phyloP scores from a whole-genome alignment of 139 green algal species.

The Chlorella vulgaris region DNA sequence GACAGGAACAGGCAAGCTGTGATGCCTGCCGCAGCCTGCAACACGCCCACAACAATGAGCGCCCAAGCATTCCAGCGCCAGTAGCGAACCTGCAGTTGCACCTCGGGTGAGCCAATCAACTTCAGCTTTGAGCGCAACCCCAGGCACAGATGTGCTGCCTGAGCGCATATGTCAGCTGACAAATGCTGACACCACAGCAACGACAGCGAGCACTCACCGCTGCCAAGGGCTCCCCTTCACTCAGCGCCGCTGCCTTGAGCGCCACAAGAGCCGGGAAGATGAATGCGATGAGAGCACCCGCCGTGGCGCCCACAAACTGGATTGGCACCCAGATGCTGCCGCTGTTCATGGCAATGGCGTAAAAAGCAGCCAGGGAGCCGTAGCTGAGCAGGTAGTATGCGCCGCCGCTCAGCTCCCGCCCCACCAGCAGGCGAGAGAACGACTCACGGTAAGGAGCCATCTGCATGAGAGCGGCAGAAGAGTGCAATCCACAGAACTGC shows the following conservation, averaged over 20 bases:
- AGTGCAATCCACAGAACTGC: background rate
- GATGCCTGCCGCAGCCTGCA: conserved; percentile 33
- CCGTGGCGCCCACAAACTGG: conserved; percentile 47
- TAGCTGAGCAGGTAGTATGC: conserved; percentile 40
- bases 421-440: conserved; percentile 19
- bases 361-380: conserved; percentile 24
- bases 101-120: background rate
- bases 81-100: conserved; percentile 7
- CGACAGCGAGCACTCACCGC: background rate
- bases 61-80: conserved; percentile 34
- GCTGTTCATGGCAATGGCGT: conserved; percentile 17
- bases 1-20: conserved; percentile 24
- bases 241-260: background rate
- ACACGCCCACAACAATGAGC: conserved; percentile 15
- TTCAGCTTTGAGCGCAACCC: too few species aligned
- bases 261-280: conserved; percentile 39
- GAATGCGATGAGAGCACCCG: conserved; percentile 41
- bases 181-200: background rate
- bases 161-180: too few species aligned
- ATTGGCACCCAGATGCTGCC: conserved; percentile 43
- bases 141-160: background rate
- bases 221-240: background rate
- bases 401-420: conserved; percentile 30
- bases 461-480: background rate
- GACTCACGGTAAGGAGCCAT: conserved; percentile 34